Evolutionary conservation across 495 filamentous ascomycete species (phyloP), one percentile per base, ranked within the genome.

Genomic region (Massariosphaeria phaeospora): DNA sequence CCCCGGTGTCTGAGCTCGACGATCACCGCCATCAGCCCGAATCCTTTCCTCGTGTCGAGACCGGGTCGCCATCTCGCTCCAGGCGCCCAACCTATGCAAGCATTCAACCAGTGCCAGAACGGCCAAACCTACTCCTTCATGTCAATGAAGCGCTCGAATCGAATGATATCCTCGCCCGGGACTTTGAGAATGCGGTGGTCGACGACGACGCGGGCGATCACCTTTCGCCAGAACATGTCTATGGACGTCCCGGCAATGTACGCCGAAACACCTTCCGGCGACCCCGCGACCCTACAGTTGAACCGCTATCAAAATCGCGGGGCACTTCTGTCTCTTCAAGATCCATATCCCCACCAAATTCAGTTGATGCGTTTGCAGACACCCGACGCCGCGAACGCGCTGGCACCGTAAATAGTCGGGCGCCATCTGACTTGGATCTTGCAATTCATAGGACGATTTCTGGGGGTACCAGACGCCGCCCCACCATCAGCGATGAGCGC

Each of bases 301-400:
- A 80, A 25, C 61, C 71, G 17, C 66, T 69, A 35, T 70, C 70
- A 30, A 57, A 67, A 26, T 77, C 75, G 15, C 59, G 79, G 45
- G 68, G 71, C 6, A 83, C 80, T 5, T 85, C 83, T 3, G 69
- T 75, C 3, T 80, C 79, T 6, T 81, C 79, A 30, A 78, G 87
- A 23, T 88, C 87, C 1, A 75, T 79, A 0, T 98, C 94, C 15
- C 91, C 90, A 10, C 91, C 93, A 1, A 97, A 96, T 68, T 98
- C 93, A 2, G 93, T 98, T 21, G 91, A 96, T 69, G 93, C 93
- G 13, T 98, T 98, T 69, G 94, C 91, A 2, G 89, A 93, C 57
- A 80, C 75, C 69, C 77, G 81, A 54, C 77, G 82, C 40, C 79
- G 81, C 8, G 88, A 89, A 17, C 77, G 81, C 39, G 80, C 81